A percentile compares a stretch with the other conserved stretches of the same genome.
These are phyloP conservation scores for Metschnikowia shivogae DNA, from an alignment of 805 yeast species.

Conservation along the genomic window DNA sequence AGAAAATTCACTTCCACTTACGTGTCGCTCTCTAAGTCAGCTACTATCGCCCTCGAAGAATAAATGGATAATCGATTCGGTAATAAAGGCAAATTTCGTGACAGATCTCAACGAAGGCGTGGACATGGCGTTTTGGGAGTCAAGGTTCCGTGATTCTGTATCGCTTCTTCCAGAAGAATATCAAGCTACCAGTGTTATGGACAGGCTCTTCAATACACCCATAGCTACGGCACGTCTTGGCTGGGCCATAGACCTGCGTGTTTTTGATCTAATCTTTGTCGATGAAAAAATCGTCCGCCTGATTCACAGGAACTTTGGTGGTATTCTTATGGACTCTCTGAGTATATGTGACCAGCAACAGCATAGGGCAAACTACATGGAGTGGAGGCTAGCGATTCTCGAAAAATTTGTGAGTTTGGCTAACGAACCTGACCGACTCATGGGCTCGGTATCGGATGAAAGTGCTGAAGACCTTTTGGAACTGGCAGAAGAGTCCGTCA, in stretches of 20 bases:
- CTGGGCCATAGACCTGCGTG: conserved; percentile 10
- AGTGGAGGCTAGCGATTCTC: conserved; percentile 14
- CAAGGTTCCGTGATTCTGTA: neutral
- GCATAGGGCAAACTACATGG: conserved; percentile 7
- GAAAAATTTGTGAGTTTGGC: conserved; percentile 7
- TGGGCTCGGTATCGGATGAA: conserved; percentile 1
- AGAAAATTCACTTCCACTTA: conserved; percentile 30
- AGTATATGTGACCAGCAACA: conserved; percentile 2
- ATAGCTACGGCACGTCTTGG: neutral
- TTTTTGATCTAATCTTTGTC: conserved; percentile 14
- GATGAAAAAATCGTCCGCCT: conserved; percentile 11
- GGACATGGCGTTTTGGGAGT: conserved; percentile 10
- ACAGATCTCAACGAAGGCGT: conserved; percentile 19
- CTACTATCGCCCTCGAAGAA: conserved; percentile 17
- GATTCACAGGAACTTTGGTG: conserved; percentile 4
- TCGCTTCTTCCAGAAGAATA: conserved; percentile 7
- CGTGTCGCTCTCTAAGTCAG: conserved; percentile 27
- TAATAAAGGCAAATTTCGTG: conserved; percentile 21
- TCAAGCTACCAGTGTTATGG: neutral
- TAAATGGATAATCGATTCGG: conserved; percentile 15
- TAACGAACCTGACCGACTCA: neutral
- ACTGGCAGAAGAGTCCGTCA: conserved; percentile 8
- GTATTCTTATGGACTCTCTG: neutral
- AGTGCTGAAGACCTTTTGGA: conserved; percentile 3
- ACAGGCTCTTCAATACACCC: conserved; percentile 3